Conservation (phyloP, 495 filamentous ascomycete species). For the Penicillium salamii region DNA sequence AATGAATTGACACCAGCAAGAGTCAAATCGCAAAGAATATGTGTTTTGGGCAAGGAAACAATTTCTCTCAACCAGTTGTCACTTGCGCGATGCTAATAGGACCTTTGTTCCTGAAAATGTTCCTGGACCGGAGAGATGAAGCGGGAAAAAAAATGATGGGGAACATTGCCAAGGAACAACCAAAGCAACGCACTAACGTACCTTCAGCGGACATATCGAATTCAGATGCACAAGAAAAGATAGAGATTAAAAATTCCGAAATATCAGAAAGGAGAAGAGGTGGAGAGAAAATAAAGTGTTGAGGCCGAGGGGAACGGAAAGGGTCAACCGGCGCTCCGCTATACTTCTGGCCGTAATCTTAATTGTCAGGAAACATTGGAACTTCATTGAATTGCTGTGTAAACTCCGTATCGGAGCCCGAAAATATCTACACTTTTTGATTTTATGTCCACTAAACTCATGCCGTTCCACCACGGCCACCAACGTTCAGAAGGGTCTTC, state of each 20-base stretch:
- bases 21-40: too few relatives aligned
- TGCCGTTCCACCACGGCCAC: constrained; percentile 45
- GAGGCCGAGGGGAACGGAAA: background rate
- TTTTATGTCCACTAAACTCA: constrained; percentile 9
- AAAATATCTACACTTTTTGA: background rate
- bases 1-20: background rate
- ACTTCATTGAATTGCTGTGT: too few relatives aligned
- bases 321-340: background rate
- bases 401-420: background rate
- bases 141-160: constrained; percentile 9
- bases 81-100: background rate
- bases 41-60: too few relatives aligned
- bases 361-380: too few relatives aligned
- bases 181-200: constrained; percentile 13
- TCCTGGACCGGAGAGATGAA: background rate
- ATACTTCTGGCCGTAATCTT: background rate
- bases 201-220: constrained; percentile 14
- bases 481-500: constrained; percentile 45
- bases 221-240: background rate
- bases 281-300: background rate
- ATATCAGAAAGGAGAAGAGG: too few relatives aligned
- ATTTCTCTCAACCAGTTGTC: too few relatives aligned
- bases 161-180: constrained; percentile 11
- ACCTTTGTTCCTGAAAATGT: too few relatives aligned
- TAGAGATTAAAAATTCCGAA: background rate